phyloP scores from a whole-genome alignment of 2,329 filamentous ascomycete genomes.

The Fusarium liriodendri region DNA sequence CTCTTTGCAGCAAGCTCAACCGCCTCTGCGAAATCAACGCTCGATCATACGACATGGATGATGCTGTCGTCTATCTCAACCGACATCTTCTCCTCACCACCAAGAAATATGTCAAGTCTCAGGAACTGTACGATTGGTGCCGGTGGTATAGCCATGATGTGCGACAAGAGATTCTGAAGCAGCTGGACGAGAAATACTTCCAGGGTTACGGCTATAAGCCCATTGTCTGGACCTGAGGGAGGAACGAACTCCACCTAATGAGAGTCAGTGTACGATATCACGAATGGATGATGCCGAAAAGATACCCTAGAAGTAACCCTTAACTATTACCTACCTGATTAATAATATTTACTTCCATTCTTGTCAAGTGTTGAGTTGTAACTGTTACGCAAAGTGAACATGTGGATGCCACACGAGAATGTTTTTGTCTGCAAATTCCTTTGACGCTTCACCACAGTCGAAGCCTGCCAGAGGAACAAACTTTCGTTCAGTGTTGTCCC shows the following conservation, averaged over 20 bases:
- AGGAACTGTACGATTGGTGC: conserved; percentile 27
- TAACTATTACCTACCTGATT: conserved; percentile 5
- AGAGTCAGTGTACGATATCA: conserved; percentile 2
- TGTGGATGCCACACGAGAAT: conserved; percentile 29
- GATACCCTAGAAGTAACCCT: conserved; percentile 27
- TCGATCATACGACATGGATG: conserved; percentile 33
- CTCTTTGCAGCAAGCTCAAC: conserved; percentile 36
- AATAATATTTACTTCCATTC: conserved; percentile 19
- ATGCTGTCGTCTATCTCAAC: conserved; percentile 34
- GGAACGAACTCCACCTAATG: not conserved
- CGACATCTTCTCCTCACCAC: conserved; percentile 15
- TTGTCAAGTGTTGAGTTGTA: not conserved
- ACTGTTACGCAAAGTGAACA: conserved; percentile 18
- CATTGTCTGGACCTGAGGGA: conserved; percentile 23
- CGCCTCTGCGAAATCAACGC: conserved; percentile 28
- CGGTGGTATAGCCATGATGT: conserved; percentile 30
- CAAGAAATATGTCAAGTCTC: conserved; percentile 7
- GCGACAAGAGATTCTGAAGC: conserved; percentile 13
- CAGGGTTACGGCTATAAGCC: conserved; percentile 22
- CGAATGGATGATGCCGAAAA: conserved; percentile 17
- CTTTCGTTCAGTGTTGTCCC: conserved; percentile 19
- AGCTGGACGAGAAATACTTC: conserved; percentile 20
- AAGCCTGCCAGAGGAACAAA: conserved; percentile 19
- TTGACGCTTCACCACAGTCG: conserved; percentile 5
- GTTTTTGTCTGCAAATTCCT: conserved; percentile 25